Percentiles rank a stretch among this genome's conserved stretches.
These are phyloP conservation scores for Brassica balearica DNA, from an alignment of 441 rosid genomes.

Conservation along the genomic window DNA sequence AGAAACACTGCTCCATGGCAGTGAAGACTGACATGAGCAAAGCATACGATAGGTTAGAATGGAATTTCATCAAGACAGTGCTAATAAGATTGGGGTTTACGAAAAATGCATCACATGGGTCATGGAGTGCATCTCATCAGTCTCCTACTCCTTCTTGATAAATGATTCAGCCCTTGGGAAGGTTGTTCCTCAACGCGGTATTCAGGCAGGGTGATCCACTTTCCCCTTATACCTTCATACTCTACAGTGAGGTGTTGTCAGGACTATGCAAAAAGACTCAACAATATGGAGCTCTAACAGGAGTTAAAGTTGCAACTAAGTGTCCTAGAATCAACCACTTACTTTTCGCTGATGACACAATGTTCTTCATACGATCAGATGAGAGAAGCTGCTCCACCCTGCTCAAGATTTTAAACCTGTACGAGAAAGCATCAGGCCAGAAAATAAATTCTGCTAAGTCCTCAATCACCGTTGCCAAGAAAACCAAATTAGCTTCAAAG, in stretches of 20 bases:
- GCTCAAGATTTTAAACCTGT: too few relatives aligned
- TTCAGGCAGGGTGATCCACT: background rate
- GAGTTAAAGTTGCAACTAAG: background rate
- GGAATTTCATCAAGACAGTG: background rate
- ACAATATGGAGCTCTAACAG: background rate
- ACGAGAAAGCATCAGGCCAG: too few relatives aligned
- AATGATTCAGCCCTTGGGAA: background rate
- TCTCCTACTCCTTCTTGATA: background rate
- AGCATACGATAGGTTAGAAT: background rate
- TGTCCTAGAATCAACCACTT: background rate
- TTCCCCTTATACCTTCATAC: background rate
- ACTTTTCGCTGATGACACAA: background rate
- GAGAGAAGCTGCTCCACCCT: too few relatives aligned
- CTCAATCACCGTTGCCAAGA: too few relatives aligned
- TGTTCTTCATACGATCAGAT: background rate
- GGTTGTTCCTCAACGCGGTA: background rate
- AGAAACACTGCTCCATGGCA: background rate
- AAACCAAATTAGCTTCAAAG: background rate
- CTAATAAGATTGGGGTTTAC: background rate
- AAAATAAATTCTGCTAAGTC: too few relatives aligned
- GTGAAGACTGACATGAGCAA: background rate
- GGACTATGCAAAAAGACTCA: background rate
- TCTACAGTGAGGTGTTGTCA: background rate
- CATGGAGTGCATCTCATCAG: background rate
- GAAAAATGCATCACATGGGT: background rate